A percentile compares a stretch with the other conserved stretches of the same genome.
phyloP scores from a whole-genome alignment of 768 basidiomycete genomes.

The Mycena alexandri region DNA sequence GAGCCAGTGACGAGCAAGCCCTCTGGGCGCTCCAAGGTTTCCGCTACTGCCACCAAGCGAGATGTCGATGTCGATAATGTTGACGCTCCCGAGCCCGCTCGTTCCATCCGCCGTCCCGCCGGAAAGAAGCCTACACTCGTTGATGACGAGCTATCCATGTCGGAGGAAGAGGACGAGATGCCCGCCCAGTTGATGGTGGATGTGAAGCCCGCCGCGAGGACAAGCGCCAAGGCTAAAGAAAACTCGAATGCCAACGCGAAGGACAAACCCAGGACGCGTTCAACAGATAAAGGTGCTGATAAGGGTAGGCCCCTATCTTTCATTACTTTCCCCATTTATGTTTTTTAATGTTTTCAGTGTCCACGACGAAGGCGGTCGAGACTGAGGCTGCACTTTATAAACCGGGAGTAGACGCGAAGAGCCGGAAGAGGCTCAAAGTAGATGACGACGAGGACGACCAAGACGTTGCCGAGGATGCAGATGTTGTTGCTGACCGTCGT shows the following conservation, averaged over 20 bases:
- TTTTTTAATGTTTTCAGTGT: background rate
- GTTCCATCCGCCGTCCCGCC: slow-evolving; percentile 13
- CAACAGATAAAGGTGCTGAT: background rate
- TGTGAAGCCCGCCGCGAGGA: slow-evolving; percentile 5
- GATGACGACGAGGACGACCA: slow-evolving; percentile 22
- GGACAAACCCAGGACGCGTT: background rate
- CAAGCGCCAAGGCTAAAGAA: background rate
- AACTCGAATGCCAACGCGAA: background rate
- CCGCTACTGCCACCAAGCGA: background rate
- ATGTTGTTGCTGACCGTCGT: slow-evolving; percentile 15
- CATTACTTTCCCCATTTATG: background rate
- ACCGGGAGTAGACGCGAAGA: background rate
- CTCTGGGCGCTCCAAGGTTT: too few relatives aligned
- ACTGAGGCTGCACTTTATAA: background rate
- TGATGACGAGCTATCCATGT: slow-evolving; percentile 8
- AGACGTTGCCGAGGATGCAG: slow-evolving; percentile 10
- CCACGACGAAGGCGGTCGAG: slow-evolving; percentile 2
- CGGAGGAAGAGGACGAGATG: slow-evolving; percentile 27
- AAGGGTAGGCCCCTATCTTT: slow-evolving; percentile 8
- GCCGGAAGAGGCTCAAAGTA: slow-evolving; percentile 17
- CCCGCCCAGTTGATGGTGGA: background rate
- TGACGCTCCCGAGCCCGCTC: slow-evolving; percentile 7
- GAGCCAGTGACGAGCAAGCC: slow-evolving; percentile 7
- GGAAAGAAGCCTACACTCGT: background rate
- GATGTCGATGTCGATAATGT: background rate